Conservation (phyloP, 108 stramenopile genomes). For the Mediolabrus comicus region DNA sequence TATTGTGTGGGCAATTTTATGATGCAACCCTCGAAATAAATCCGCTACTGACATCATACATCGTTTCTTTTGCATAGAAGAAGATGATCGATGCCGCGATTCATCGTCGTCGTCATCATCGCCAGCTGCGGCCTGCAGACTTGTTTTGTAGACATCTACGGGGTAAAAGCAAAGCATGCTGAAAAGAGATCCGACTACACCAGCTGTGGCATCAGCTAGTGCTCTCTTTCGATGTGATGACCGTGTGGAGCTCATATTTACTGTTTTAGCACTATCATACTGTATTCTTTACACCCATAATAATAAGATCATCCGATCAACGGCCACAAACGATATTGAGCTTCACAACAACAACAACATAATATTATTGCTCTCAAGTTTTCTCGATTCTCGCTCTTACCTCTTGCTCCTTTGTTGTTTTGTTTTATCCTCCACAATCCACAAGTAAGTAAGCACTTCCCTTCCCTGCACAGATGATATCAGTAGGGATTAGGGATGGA, state of each 20-base stretch:
- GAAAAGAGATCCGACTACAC: constrained; percentile 77
- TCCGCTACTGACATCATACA: constrained; percentile 13
- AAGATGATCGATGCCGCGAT: background rate
- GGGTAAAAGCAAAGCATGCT: constrained; percentile 89
- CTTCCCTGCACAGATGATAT: too few relatives aligned
- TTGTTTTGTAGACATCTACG: constrained; percentile 85
- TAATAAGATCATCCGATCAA: too few relatives aligned
- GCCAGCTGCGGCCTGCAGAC: constrained; percentile 54
- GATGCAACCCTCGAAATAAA: constrained; percentile 66
- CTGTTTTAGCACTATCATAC: background rate
- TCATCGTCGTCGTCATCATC: constrained; percentile 2
- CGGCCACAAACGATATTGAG: too few relatives aligned
- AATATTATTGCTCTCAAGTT: too few relatives aligned
- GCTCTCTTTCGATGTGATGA: constrained; percentile 42
- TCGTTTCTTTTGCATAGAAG: background rate
- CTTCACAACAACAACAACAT: too few relatives aligned
- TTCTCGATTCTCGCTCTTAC: too few relatives aligned
- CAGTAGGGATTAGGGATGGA: background rate
- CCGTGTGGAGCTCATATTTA: background rate
- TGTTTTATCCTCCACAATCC: too few relatives aligned
- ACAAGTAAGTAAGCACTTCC: too few relatives aligned
- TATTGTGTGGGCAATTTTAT: constrained; percentile 80
- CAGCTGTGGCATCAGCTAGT: constrained; percentile 82
- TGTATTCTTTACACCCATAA: too few relatives aligned
- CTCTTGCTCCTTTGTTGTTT: too few relatives aligned